Base-by-base conservation (phyloP, 2,329 filamentous ascomycete genomes). In the Aspergillus clavatus region DNA sequence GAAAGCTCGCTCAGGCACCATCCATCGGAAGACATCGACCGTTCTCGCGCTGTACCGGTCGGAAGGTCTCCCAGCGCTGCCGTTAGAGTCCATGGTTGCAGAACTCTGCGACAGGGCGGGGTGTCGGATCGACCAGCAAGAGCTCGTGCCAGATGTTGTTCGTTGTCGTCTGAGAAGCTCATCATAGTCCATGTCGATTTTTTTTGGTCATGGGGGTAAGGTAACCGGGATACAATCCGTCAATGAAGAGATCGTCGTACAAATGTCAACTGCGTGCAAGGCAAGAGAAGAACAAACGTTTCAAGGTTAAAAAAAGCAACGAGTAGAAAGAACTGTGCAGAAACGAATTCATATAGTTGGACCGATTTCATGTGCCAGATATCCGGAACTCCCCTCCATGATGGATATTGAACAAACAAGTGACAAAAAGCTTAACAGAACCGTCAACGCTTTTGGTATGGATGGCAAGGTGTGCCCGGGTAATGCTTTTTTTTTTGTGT, bases 301-400 rank as follows among this genome's bases (percentile, higher is more conserved):
- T 54, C 41, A 42, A 51, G 50, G 53, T 72, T n/a, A n/a, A 72
- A 74, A 60, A 57, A 72, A 73, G 67, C 70, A 74, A 70, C 64
- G 64, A 54, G 44, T 58, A 51, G 51, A 53, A 53, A 51, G 45
- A 52, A 53, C 23, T 35, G 18, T 35, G 31, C 31, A 35, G 10
- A 35, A 51, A 50, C 48, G 54, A 57, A 40, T 52, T 58, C 53
- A 70, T 61, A 66, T 54, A 58, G 68, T 67, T 65, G 59, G 56
- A 61, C 73, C 72, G 72, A 77, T 75, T 12, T 82, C 50, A 61
- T 54, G 53, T 85, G 83, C 82, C 80, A 86, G 83, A 87, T 87
- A 87, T 87, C 84, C 84, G 84, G 84, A 87, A 84, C 83, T 83
- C 83, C 81, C 68, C 69, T 70, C 68, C 69, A 73, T 75, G 72